Conservation (phyloP, 2,329 filamentous ascomycete species). For the Coniosporium tulheliwenetii region DNA sequence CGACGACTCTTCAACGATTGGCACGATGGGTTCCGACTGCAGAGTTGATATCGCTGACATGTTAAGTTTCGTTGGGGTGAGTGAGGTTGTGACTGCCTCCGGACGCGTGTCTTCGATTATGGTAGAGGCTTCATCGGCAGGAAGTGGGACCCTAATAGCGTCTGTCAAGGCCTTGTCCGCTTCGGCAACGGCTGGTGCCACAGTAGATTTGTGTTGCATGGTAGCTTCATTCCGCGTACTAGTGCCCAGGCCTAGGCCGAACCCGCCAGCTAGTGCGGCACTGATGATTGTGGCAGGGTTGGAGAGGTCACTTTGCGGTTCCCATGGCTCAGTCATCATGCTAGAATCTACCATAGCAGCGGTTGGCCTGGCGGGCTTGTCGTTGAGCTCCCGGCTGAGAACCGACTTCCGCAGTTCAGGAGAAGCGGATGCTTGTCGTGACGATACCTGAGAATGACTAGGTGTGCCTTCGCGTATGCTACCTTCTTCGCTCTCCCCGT, state of each 20-base stretch:
- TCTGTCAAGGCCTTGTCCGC: no score
- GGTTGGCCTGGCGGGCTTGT: background rate
- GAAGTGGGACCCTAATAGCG: no score
- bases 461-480: conserved; percentile 20
- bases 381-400: conserved; percentile 1
- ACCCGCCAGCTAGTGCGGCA: conserved; percentile 12
- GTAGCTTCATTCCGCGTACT: no score
- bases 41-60: conserved; percentile 15
- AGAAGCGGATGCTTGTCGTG: background rate
- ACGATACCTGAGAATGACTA: conserved; percentile 3
- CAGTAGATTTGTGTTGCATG: no score
- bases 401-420: conserved; percentile 5
- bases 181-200: no score
- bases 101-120: no score
- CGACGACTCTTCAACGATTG: background rate
- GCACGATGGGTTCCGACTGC: conserved; percentile 12
- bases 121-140: no score
- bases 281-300: conserved; percentile 13
- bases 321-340: conserved; percentile 47
- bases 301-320: conserved; percentile 13
- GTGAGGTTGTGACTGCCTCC: conserved; percentile 5
- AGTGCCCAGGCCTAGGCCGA: conserved; percentile 11
- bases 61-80: conserved; percentile 1
- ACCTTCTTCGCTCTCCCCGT: conserved; percentile 51
- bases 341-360: conserved; percentile 40